Base-by-base conservation (phyloP, 805 yeast genomes). In the Wickerhamiella galacta region DNA sequence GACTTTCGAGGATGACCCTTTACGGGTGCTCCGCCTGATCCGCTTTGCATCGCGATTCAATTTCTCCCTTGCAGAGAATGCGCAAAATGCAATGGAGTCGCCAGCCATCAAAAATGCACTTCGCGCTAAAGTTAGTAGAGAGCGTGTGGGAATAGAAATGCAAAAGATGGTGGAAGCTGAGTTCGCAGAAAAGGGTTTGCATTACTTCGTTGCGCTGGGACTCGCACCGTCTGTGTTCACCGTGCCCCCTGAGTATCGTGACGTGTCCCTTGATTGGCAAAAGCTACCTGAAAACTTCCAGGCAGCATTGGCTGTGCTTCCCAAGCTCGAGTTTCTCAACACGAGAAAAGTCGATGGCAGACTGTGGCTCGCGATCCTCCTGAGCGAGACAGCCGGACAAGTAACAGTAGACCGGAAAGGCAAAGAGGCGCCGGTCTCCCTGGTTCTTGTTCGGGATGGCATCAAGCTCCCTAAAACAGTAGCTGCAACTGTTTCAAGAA, bases 1-100 rank as follows among this genome's bases (percentile, higher is more conserved):
- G 46, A 90, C 99, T 1, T 90, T 90, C 46, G 48, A 75, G 30
- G 99, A 90, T 49, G 99, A 90, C 53, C 99, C 99, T 1, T 63
- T 90, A 38, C 65, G 99, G 38, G 90, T 87, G 2, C 54, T 90
- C 36, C 63, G 99, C 39, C 57, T 90, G 36, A 68, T 90, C 18
- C 61, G 99, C 43, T 90, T 90, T 59, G 90, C 94, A 0, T 64
- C 80, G 21, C 69, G 81, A 36, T 81, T 77, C 47, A 63, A 70
- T 30, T 90, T 85, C 48, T 44, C 44, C 1, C 65, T 90, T 20
- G 92, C 74, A 6, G 44, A 51, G 0, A 66, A 63, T 0, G 70
- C 85, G 0, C 45, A 23, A 20, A 45, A 54, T 1, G 77, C 87
- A 0, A 83, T 90, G 93, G 59, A 52, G 22, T 61, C 64, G 23